Conservation (phyloP, 2,329 filamentous ascomycete genomes). For the Alternaria ethzedia region DNA sequence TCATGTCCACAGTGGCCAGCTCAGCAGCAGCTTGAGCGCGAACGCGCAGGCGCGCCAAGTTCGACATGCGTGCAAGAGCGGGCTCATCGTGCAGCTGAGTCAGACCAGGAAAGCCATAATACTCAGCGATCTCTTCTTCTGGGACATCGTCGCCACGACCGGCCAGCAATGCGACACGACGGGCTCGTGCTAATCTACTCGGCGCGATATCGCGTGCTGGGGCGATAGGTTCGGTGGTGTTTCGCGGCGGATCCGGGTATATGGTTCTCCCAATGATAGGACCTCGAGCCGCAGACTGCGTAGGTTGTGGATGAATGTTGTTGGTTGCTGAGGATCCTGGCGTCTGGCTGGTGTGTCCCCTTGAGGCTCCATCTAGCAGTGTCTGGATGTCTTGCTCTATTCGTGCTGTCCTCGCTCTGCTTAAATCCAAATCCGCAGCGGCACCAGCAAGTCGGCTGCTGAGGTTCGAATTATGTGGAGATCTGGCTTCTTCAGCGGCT, state of each 20-base stretch:
- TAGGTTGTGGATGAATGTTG: not conserved
- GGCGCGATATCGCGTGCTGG: not conserved
- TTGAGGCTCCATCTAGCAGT: not conserved
- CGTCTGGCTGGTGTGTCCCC: not conserved
- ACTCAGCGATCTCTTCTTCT: not conserved
- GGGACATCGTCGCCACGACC: not conserved
- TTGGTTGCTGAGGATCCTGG: not conserved
- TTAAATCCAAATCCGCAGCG: not conserved
- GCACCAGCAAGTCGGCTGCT: not conserved
- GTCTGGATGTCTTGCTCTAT: not conserved
- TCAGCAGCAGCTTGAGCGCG: not conserved
- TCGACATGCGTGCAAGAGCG: not conserved
- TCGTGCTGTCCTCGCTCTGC: not conserved
- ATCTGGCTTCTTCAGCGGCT: not conserved
- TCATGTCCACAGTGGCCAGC: not conserved
- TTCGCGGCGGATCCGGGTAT: not conserved
- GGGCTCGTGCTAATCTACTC: not conserved
- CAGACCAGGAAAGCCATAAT: not conserved
- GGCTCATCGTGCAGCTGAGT: not conserved
- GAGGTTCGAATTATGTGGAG: not conserved
- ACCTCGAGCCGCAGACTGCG: not conserved
- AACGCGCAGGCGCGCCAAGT: not conserved
- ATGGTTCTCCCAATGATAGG: not conserved
- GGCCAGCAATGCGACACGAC: not conserved
- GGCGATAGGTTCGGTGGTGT: not conserved